Evolutionary conservation across 345 rosid species (phyloP), one percentile per base, ranked within the genome.

Genomic region (Citrus sp.): DNA sequence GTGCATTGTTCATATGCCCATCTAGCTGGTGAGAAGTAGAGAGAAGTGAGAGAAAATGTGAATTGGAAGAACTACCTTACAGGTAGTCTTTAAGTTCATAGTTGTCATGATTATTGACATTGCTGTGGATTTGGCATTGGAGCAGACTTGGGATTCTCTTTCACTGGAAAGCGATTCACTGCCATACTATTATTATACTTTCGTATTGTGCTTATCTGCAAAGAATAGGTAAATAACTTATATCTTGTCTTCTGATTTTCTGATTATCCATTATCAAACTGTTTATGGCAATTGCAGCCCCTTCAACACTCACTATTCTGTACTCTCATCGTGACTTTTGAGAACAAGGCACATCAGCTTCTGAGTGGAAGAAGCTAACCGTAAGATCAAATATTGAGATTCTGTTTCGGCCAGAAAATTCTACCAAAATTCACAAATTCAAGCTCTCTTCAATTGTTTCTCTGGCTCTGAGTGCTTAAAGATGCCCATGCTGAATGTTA

Each of bases 271-370:
- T 51, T 51, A 70, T 27, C 46, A 60, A 9, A 37, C 56, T 68
- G 49, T 77, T 10, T 18, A 38, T 65, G 77, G 16, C 71, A 58
- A 37, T 73, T 81, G 87, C 94, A 93, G 98, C 95, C 40, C 91
- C 82, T 69, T 87, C 94, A 37, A 87, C 74, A 83, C 92, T 95
- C 67, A 92, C 89, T 83, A 89, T 93, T 78, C 68, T 91, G 85
- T 95, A 90, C 79, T 89, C 80, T 80, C 83, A 84, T 80, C 91
- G 98, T 14, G 97, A 95, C 80, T 93, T 91, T 81, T 82, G 98
- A 85, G 88, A 84, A 77, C 94, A 91, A 81, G 92, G 94, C 59
- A 89, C 89, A 22, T 91, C 95, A 55, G 67, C 78, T 70, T 86
- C 92, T 6, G 98, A 95, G 86, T 88, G 89, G 88, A 90, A 83